Base-by-base conservation (phyloP, 2,329 filamentous ascomycete genomes). In the Seiridium cupressi region DNA sequence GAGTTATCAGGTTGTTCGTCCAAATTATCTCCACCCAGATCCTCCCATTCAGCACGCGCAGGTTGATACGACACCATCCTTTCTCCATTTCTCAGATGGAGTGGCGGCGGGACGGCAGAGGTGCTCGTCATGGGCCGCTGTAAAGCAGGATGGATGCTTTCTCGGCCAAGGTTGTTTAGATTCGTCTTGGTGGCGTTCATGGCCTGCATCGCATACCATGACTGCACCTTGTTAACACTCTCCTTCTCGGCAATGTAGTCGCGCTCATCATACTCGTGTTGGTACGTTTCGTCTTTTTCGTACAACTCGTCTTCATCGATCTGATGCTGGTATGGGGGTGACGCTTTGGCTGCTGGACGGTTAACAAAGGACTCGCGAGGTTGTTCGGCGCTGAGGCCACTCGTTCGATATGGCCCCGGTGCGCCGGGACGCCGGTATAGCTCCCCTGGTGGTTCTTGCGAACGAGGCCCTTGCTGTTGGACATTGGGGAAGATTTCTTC, bases 231-330 rank as follows among this genome's bases (percentile, higher is more conserved):
- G 4, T 18, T 26, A 31, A 48, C 32, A 31, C 54, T 57, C 8
- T 26, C 32, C 34, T n/a, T 18, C 32, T 57, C 54, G 7, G 42
- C 54, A 0, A 11, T 42, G n/a, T 35, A 44, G 54, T 57, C 54
- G 10, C 54, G 26, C 44, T 57, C 54, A 38, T 57, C 44, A 26
- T n/a, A 46, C 13, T 48, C 54, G 7, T 57, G 54, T 42, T 57
- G 35, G 54, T 57, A 46, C 4, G 42, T 57, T 10, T 46, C 54
- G 9, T 57, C 54, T 13, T 57, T 9, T 18, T 57, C 42, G 40
- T 44, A n/a, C 4, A 2, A 2, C 4, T 57, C 42, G 18, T 47
- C 13, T 31, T 47, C 18, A 55, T 44, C 38, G 18, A 10, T 11
- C 11, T 8, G 13, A 4, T 49, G 10, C 18, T 18, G 46, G 26